Percentiles rank a stretch among this genome's conserved stretches.
phyloP scores from a whole-genome alignment of 2,329 filamentous ascomycete species.

The Cladosporium sphaerospermum region DNA sequence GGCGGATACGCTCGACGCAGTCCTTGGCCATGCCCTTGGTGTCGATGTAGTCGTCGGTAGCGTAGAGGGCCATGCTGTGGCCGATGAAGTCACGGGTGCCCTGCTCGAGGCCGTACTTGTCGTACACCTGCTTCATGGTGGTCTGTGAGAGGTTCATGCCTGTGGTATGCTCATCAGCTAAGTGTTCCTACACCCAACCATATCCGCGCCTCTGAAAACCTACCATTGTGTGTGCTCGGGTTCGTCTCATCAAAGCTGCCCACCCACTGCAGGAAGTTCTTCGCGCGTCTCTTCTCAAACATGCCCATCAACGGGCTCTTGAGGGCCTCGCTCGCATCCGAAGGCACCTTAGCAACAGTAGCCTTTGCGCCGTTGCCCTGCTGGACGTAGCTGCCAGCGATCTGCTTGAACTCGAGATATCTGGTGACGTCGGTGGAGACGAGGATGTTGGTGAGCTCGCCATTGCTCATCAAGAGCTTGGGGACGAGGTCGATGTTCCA shows the following conservation, averaged over 20 bases:
- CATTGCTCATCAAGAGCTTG: slow-evolving; percentile 97
- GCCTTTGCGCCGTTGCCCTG: slow-evolving; percentile 76
- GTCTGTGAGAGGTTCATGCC: slow-evolving; percentile 71
- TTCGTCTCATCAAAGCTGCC: slow-evolving; percentile 79
- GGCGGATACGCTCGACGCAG: slow-evolving; percentile 81
- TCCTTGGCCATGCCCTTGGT: slow-evolving; percentile 69
- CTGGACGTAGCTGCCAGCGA: slow-evolving; percentile 94
- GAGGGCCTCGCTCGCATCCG: slow-evolving; percentile 83
- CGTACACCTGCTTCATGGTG: slow-evolving; percentile 98
- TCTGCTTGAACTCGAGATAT: slow-evolving; percentile 53
- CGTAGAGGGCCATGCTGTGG: slow-evolving; percentile 95
- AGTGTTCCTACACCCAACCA: background rate
- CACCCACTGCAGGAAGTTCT: slow-evolving; percentile 94
- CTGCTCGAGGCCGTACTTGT: slow-evolving; percentile 90
- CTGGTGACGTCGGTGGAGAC: slow-evolving; percentile 75
- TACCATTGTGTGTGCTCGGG: slow-evolving; percentile 83
- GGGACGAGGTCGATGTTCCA: slow-evolving; percentile 99
- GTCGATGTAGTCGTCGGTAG: slow-evolving; percentile 80
- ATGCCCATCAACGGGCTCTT: slow-evolving; percentile 92
- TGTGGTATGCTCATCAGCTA: slow-evolving; percentile 20
- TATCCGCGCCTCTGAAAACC: background rate
- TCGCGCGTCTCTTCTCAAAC: slow-evolving; percentile 95
- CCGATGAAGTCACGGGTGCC: slow-evolving; percentile 92
- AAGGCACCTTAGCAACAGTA: slow-evolving; percentile 94
- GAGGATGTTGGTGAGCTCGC: slow-evolving; percentile 96